phyloP scores from a whole-genome alignment of 139 green algal species.

The Coccomyxa sp. region DNA sequence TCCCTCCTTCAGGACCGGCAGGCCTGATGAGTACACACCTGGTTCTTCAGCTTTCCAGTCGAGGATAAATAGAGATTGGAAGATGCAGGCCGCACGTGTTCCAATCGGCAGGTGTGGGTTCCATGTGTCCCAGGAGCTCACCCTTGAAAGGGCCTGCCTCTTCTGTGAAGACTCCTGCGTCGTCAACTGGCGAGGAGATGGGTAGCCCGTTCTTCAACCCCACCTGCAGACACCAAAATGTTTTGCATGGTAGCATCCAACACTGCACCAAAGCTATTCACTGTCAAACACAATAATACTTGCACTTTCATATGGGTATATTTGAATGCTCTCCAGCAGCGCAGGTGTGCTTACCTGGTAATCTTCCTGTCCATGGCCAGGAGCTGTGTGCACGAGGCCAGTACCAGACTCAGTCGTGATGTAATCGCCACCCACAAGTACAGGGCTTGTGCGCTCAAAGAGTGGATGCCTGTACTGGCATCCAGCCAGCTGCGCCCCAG shows the following conservation, averaged over 20 bases:
- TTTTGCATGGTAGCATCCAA: background rate
- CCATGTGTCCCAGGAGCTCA: background rate
- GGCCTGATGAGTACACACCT: slow-evolving; percentile 56
- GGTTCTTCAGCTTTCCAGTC: background rate
- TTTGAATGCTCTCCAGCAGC: background rate
- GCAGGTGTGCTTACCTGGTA: slow-evolving; percentile 60
- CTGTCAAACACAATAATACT: background rate
- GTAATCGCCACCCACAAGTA: slow-evolving; percentile 97
- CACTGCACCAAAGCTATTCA: background rate
- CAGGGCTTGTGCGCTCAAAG: slow-evolving; percentile 62
- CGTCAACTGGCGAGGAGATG: slow-evolving; percentile 93
- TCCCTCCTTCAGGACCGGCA: slow-evolving; percentile 79
- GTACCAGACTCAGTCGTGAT: slow-evolving; percentile 97
- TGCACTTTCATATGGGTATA: background rate
- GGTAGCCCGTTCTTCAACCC: slow-evolving; percentile 81
- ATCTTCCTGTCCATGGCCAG: slow-evolving; percentile 96
- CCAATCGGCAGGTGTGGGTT: background rate
- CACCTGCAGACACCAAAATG: slow-evolving; percentile 36
- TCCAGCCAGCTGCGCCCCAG: slow-evolving; percentile 68
- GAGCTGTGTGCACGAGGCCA: slow-evolving; percentile 95
- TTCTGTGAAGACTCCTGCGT: slow-evolving; percentile 88
- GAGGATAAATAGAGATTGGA: background rate
- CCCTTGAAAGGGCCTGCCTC: slow-evolving; percentile 85
- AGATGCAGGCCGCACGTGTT: background rate
- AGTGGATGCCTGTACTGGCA: slow-evolving; percentile 89